Evolutionary conservation across 495 filamentous ascomycete species (phyloP).

Genomic region (Penicillium taxi): DNA sequence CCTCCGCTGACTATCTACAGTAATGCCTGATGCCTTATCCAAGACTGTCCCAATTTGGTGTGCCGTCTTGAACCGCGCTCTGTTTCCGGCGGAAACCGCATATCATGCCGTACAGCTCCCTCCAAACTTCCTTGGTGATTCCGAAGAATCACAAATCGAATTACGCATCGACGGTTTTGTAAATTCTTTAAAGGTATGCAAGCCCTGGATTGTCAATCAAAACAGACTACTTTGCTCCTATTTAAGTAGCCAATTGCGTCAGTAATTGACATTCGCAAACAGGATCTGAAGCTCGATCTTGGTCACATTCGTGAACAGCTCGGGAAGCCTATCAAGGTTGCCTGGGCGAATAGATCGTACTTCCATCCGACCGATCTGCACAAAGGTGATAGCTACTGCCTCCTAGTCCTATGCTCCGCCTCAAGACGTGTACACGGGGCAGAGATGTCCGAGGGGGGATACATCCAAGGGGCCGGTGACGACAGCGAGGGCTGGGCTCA

Average conservation of each 20-base stretch:
- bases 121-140: conserved; percentile 55
- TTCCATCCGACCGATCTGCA: conserved; percentile 34
- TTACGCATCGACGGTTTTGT: conserved; percentile 59
- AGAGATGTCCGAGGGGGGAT: conserved; percentile 63
- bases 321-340: conserved; percentile 32
- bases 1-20: conserved; percentile 23
- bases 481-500: conserved; percentile 86
- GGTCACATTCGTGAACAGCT: conserved; percentile 28
- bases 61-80: conserved; percentile 67
- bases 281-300: conserved; percentile 47
- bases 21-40: conserved; percentile 85
- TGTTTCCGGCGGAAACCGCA: conserved; percentile 54
- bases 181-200: conserved; percentile 45
- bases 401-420: conserved; percentile 72
- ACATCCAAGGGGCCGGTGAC: conserved; percentile 91
- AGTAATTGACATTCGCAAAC: conserved; percentile 11
- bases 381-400: conserved; percentile 40
- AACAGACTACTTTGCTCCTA: too few species aligned
- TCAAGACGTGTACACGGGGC: conserved; percentile 59
- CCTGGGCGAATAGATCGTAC: conserved; percentile 38
- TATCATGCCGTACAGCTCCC: conserved; percentile 55
- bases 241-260: too few species aligned
- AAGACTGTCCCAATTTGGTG: conserved; percentile 96
- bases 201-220: neutral
- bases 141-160: conserved; percentile 76